A percentile compares a stretch with the other conserved stretches of the same genome.
Evolutionary conservation across 2,329 filamentous ascomycete genomes (phyloP).

Genomic region (Metarhizium robertsii): DNA sequence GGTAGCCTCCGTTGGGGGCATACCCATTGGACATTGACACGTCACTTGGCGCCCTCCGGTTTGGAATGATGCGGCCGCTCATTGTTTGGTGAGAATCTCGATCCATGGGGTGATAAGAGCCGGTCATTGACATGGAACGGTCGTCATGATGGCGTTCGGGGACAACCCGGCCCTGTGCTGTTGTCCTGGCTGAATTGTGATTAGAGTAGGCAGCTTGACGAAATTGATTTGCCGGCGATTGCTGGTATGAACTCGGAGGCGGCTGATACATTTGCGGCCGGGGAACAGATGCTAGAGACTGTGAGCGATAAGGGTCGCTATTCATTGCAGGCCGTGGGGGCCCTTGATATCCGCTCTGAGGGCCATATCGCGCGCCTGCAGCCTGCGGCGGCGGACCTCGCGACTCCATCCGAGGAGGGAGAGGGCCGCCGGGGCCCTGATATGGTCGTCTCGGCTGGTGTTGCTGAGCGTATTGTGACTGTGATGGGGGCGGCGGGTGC

Average conservation of each 20-base stretch:
- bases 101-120: constrained; percentile 59
- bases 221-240: constrained; percentile 63
- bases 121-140: constrained; percentile 92
- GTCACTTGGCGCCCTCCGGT: constrained; percentile 42
- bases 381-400: constrained; percentile 38
- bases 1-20: constrained; percentile 26
- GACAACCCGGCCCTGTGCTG: constrained; percentile 82
- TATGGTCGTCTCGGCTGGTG: constrained; percentile 33
- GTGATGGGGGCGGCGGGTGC: constrained; percentile 29
- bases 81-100: constrained; percentile 81
- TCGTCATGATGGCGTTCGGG: constrained; percentile 88
- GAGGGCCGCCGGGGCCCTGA: constrained; percentile 33
- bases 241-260: constrained; percentile 51
- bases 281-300: constrained; percentile 73
- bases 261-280: constrained; percentile 65
- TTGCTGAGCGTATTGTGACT: constrained; percentile 38
- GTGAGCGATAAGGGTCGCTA: constrained; percentile 80
- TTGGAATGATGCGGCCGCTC: constrained; percentile 85
- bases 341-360: constrained; percentile 53
- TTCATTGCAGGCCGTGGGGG: constrained; percentile 64
- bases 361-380: constrained; percentile 30
- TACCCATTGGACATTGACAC: constrained; percentile 27
- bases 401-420: constrained; percentile 59
- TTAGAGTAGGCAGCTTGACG: constrained; percentile 66
- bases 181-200: constrained; percentile 62